Evolutionary conservation across 192 early-diverging fungal genomes (phyloP), one percentile per base, ranked within the genome.

Genomic region (Coemansia sp.): DNA sequence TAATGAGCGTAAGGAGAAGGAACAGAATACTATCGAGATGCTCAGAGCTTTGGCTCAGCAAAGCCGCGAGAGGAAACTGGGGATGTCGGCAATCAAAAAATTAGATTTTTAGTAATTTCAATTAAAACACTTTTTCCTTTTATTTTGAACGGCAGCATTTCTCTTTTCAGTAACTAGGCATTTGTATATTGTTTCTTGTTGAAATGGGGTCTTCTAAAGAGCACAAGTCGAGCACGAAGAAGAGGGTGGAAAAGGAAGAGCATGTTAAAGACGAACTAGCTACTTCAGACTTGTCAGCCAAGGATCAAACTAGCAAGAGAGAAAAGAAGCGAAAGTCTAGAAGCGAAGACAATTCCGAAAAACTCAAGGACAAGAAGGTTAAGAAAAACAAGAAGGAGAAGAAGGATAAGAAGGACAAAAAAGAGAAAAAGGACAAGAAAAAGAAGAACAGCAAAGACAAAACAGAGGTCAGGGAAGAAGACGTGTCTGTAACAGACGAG

Each of bases 1-100:
- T 17, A 45, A 53, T 49, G 83, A 81, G 37, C 85, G 79, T 55
- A 57, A 78, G 39, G 78, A 84, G 30, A 92, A 90, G 64, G 89
- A 92, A 59, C 81, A 82, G 21, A 79, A 64, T n/a, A 91, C 89
- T 2, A 69, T 92, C 40, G 87, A 78, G 39, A 83, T 87, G 82
- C 80, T 91, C 39, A 72, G 79, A 22, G 78, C 82, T 45, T 82
- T 92, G 82, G 90, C 90, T 12, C 78, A 81, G 68, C 71, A 85
- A 53, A 80, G 72, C 22, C 64, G 68, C 6, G 45, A 57, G 9
- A 53, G 52, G 17, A 68, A 72, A 0, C 61, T 70, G 12, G 78
- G 78, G 15, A 71, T 78, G 73, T 12, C 59, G 10, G 33, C n/a
- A 54, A 18, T 25, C 21, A 21, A 41, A 41, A 18, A 19, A 8